These are phyloP conservation scores for Wallemia mellicola DNA, from an alignment of 1,284 basidiomycete species.

Conservation along the genomic window DNA sequence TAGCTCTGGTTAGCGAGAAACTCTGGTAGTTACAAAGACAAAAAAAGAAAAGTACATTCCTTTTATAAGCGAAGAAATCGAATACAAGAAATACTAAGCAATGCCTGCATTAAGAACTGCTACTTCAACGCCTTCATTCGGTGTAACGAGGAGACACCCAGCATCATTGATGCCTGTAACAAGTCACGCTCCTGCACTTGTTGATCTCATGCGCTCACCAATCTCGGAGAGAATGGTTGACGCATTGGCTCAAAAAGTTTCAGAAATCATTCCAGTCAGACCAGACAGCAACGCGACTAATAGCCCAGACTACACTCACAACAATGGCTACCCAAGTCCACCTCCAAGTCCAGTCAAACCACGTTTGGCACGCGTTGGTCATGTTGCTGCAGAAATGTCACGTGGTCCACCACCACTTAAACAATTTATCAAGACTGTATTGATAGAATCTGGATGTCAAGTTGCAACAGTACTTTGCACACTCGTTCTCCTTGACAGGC, in stretches of 20 bases:
- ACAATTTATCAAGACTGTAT: background rate
- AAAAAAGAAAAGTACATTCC: background rate
- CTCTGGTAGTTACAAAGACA: background rate
- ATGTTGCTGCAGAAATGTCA: background rate
- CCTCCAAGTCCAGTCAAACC: background rate
- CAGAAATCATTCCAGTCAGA: background rate
- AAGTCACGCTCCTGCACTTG: background rate
- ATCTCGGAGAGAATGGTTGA: background rate
- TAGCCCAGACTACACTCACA: background rate
- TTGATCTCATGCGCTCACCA: background rate
- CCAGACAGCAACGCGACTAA: background rate
- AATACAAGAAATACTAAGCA: background rate
- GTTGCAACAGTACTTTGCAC: background rate
- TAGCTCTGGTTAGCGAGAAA: background rate
- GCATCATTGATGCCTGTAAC: background rate
- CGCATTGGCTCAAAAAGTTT: background rate
- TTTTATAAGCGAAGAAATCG: background rate
- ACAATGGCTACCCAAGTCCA: background rate
- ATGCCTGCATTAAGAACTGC: background rate
- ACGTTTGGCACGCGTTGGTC: background rate
- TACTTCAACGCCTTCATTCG: background rate
- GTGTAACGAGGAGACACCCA: background rate
- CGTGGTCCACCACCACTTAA: background rate
- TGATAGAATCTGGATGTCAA: background rate
- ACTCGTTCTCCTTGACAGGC: background rate